These are phyloP conservation scores for Eustoma russellianum DNA, from an alignment of 257 asterid genomes.

Conservation along the genomic window DNA sequence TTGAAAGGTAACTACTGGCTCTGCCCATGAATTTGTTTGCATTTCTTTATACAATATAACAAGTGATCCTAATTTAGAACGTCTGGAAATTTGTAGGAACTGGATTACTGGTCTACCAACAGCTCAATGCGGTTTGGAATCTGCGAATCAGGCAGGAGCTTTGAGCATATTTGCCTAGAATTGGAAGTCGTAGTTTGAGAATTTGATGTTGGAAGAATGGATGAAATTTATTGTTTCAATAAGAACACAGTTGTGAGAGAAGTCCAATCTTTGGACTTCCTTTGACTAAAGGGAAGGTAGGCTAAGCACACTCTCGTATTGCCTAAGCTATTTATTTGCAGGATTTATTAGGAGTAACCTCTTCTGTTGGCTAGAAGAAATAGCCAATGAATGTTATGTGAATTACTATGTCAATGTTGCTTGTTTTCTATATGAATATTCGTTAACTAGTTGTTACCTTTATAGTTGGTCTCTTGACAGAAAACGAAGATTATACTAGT, in stretches of 20 bases:
- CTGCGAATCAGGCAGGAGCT: conserved; percentile 66
- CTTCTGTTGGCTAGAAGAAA: no score
- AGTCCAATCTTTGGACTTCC: neutral
- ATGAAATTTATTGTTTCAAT: neutral
- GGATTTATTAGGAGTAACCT: no score
- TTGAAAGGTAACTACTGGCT: conserved; percentile 37
- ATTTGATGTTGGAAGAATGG: neutral
- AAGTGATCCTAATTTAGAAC: no score
- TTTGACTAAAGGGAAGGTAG: neutral
- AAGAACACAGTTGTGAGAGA: conserved; percentile 4
- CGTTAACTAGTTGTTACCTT: no score
- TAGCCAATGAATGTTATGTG: no score
- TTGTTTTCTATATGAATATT: no score
- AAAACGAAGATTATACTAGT: no score
- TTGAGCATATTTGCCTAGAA: conserved; percentile 63
- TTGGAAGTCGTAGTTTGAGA: neutral
- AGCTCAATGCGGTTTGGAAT: conserved; percentile 60
- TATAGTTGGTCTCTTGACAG: no score
- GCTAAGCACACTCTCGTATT: neutral
- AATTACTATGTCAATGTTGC: no score
- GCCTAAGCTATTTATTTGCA: neutral
- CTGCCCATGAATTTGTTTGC: neutral
- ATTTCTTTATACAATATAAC: no score
- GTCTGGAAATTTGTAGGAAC: conserved; percentile 35
- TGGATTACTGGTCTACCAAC: conserved; percentile 69